These are phyloP conservation scores for Volvox africanus DNA, from an alignment of 139 green algal species.

Conservation along the genomic window DNA sequence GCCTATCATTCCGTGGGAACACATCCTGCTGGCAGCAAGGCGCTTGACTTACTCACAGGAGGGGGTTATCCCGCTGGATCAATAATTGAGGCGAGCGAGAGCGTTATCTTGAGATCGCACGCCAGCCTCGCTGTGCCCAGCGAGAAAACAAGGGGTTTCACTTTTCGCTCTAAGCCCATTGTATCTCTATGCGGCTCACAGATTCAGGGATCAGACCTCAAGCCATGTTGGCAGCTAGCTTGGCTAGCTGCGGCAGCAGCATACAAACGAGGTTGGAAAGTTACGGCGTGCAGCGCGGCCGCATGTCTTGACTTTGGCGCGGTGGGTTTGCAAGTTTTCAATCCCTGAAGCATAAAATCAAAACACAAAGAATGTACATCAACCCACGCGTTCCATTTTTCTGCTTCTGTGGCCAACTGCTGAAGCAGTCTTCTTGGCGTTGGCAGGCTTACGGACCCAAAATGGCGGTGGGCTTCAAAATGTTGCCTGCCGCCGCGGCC, in stretches of 20 bases:
- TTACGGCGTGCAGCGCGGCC: neutral
- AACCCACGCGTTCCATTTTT: no score
- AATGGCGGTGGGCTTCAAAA: no score
- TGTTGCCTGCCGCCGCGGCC: no score
- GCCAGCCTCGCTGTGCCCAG: no score
- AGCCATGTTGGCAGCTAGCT: neutral
- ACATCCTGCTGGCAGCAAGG: slow-evolving; percentile 6
- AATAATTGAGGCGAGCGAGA: slow-evolving; percentile 12
- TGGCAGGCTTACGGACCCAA: no score
- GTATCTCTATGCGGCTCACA: neutral
- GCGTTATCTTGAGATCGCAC: no score
- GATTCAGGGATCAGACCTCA: neutral
- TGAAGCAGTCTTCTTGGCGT: no score
- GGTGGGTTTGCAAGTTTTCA: neutral
- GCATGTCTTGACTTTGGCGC: neutral
- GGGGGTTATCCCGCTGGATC: slow-evolving; percentile 3
- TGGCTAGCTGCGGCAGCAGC: slow-evolving; percentile 14
- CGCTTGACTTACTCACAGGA: neutral
- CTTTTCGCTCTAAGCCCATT: no score
- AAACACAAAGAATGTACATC: no score
- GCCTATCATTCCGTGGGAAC: neutral
- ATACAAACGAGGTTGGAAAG: neutral
- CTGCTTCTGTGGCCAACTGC: no score
- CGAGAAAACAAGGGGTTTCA: neutral
- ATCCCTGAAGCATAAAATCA: no score